phyloP scores from a whole-genome alignment of 352 stramenopile species.

The Globisporangium spiculum region DNA sequence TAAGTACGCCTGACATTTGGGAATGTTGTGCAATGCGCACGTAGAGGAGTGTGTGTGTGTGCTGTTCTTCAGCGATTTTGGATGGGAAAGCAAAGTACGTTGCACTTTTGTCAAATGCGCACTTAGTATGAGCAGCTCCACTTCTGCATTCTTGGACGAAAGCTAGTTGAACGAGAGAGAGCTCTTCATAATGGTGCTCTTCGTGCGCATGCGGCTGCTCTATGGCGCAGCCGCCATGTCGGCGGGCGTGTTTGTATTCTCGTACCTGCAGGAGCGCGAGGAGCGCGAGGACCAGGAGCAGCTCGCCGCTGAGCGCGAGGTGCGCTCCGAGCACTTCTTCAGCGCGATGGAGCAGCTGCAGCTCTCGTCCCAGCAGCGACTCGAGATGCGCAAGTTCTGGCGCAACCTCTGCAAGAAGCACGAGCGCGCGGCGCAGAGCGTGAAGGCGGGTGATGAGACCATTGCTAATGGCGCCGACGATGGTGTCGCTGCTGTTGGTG shows the following conservation, averaged over 20 bases:
- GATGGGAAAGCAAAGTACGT: not conserved
- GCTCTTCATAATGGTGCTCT: slow-evolving; percentile 21
- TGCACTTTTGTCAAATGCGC: not conserved
- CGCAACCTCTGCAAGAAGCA: slow-evolving; percentile 55
- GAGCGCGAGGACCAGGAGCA: slow-evolving; percentile 62
- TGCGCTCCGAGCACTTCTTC: slow-evolving; percentile 62
- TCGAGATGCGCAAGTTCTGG: slow-evolving; percentile 80
- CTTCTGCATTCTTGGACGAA: not conserved
- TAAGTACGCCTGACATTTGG: not conserved
- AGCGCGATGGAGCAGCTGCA: slow-evolving; percentile 57
- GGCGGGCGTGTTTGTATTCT: slow-evolving; percentile 71
- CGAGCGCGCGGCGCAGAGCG: slow-evolving; percentile 7
- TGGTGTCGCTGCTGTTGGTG: not conserved
- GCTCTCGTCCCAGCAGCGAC: slow-evolving; percentile 52
- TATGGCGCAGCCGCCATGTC: slow-evolving; percentile 83
- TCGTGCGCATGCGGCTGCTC: slow-evolving; percentile 51
- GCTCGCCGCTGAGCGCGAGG: slow-evolving; percentile 44
- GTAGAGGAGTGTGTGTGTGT: too few relatives aligned
- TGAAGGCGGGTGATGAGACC: not conserved
- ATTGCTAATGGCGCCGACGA: not conserved
- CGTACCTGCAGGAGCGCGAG: slow-evolving; percentile 76
- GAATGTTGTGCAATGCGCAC: not conserved
- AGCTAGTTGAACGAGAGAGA: not conserved
- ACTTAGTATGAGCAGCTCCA: not conserved
- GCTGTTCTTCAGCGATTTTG: too few relatives aligned